A percentile compares a stretch with the other conserved stretches of the same genome.
Evolutionary conservation across 2,329 filamentous ascomycete genomes (phyloP).

Genomic region (Anthostomella pinea): DNA sequence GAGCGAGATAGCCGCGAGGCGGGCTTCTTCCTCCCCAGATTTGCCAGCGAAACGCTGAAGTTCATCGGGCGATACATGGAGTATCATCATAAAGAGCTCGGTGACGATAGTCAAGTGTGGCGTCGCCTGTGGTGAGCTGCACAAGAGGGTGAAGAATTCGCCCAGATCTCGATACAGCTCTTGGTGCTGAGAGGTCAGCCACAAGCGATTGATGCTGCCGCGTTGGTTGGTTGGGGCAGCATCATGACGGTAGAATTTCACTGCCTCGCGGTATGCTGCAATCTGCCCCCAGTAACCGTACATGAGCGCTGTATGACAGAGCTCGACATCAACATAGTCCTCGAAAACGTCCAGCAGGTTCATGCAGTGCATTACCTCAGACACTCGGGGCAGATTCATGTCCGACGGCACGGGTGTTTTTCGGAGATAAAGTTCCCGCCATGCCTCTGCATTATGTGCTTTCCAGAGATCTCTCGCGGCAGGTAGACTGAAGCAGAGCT

Average conservation of each 20-base stretch:
- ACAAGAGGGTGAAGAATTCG: constrained; percentile 23
- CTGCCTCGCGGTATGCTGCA: constrained; percentile 30
- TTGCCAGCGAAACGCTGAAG: constrained; percentile 29
- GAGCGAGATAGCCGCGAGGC: constrained; percentile 16
- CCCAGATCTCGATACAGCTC: constrained; percentile 30
- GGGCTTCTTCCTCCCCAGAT: constrained; percentile 28
- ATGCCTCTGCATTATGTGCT: constrained; percentile 23
- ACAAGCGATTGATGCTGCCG: constrained; percentile 22
- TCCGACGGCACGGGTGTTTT: constrained; percentile 16
- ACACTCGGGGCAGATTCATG: constrained; percentile 20
- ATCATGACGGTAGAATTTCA: constrained; percentile 25
- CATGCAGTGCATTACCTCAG: constrained; percentile 22
- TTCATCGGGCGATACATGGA: constrained; percentile 29
- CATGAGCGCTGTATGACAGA: constrained; percentile 28
- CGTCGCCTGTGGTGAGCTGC: constrained; percentile 9
- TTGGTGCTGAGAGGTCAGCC: constrained; percentile 31
- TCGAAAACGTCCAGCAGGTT: constrained; percentile 19
- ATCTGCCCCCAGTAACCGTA: constrained; percentile 34
- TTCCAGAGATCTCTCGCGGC: constrained; percentile 27
- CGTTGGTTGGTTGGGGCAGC: constrained; percentile 3
- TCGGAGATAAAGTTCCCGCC: constrained; percentile 24
- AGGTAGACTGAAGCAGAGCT: constrained; percentile 25
- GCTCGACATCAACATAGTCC: constrained; percentile 29
- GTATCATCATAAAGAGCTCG: constrained; percentile 27
- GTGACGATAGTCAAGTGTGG: constrained; percentile 21